These are phyloP conservation scores for Chlamydomonas sp. DNA, from an alignment of 139 green algal genomes.

Conservation along the genomic window DNA sequence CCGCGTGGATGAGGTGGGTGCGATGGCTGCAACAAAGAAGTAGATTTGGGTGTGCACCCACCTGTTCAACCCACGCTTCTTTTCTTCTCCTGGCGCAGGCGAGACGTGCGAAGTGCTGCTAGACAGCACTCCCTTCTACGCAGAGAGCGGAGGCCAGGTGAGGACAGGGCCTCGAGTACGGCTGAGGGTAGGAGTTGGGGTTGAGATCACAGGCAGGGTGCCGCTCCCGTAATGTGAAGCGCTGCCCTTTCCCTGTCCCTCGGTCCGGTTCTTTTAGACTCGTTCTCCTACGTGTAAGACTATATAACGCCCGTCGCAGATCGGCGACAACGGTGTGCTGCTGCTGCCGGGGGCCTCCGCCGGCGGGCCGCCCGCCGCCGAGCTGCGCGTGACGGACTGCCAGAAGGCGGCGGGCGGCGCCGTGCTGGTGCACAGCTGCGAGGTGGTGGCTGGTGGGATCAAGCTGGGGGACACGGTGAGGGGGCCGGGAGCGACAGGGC, in stretches of 20 bases:
- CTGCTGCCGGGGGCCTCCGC: constrained; percentile 5
- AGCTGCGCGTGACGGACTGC: constrained; percentile 66
- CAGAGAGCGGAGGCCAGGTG: constrained; percentile 86
- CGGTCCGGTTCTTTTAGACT: no score
- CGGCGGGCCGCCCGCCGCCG: background rate
- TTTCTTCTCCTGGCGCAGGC: constrained; percentile 35
- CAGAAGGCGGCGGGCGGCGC: constrained; percentile 79
- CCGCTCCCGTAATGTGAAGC: no score
- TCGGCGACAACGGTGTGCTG: constrained; percentile 73
- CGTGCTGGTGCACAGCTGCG: constrained; percentile 81
- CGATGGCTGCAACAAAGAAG: no score
- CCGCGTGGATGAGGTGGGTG: no score
- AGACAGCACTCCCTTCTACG: constrained; percentile 89
- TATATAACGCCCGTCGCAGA: background rate
- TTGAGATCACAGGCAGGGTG: background rate
- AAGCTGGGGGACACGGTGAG: constrained; percentile 59
- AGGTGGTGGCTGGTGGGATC: constrained; percentile 58
- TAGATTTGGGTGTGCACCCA: no score
- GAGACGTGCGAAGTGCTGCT: constrained; percentile 77
- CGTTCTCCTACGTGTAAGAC: no score
- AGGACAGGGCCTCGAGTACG: background rate
- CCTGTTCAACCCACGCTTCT: no score
- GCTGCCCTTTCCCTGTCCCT: no score
- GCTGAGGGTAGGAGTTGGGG: background rate
- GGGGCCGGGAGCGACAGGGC: background rate